Evolutionary conservation across 2,329 filamentous ascomycete genomes (phyloP), one percentile per base, ranked within the genome.

Genomic region (Cadophora sp.): DNA sequence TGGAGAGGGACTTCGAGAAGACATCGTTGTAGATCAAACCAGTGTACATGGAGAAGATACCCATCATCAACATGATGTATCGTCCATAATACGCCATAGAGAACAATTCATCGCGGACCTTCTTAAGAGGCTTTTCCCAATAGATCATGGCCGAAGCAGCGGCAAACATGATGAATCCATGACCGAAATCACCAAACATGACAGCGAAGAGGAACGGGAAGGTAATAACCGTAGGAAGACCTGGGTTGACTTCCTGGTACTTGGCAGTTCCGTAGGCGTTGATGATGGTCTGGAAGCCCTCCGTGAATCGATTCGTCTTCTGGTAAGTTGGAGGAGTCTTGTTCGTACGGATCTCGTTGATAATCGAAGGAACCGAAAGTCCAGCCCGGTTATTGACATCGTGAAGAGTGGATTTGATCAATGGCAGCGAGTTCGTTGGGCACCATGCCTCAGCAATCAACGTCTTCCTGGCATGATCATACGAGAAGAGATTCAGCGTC

Each of bases 151-250:
- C 93, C 65, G 89, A 76, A 16, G 96, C 92, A 66, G 93, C 92
- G 65, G 88, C 78, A 51, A 95, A 85, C 91, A 99, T 97, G 79
- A 99, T 91, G 72, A 90, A 80, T 72, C 95, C 96, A 77, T 99
- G 96, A 61, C 96, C 96, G 67, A 97, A 90, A 80, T 99, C 96
- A 84, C 96, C 96, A 78, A 99, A 99, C 96, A 99, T 99, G 87
- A 99, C 96, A 59, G 96, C 96, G 78, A 99, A 99, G 70, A 99
- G 85, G 84, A 99, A 99, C n/a, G 96, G 96, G 81, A 99, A 99
- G 6, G 96, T 99, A 71, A 99, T 90, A 73, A 98, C 94, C 61
- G 97, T 96, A 45, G 95, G 95, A 24, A 99, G 86, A 69, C 94
- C 95, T 66, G 96, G 96, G 81, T 99, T 99, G 79, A 97, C 92